Conservation (phyloP, 208 protist genomes). For the Trypanosoma rangeli region DNA sequence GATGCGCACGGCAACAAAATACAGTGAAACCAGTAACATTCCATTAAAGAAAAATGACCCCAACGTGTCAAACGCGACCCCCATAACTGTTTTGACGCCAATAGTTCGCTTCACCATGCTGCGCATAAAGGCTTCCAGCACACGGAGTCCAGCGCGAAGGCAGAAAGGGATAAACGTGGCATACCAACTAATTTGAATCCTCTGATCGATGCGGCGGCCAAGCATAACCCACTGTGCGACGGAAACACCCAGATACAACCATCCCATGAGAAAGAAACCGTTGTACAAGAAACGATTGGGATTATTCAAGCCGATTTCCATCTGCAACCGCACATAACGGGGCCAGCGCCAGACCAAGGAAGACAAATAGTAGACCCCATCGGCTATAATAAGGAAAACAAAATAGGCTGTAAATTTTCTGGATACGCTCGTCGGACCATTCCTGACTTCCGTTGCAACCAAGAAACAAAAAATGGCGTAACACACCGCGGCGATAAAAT, state of each 20-base stretch:
- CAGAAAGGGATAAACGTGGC: constrained; percentile 73
- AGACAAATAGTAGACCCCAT: constrained; percentile 77
- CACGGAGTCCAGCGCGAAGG: constrained; percentile 54
- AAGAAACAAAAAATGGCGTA: constrained; percentile 68
- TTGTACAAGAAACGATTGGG: constrained; percentile 59
- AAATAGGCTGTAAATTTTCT: constrained; percentile 63
- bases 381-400: constrained; percentile 64
- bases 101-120: constrained; percentile 75
- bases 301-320: constrained; percentile 66
- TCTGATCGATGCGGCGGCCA: constrained; percentile 62
- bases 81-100: constrained; percentile 50
- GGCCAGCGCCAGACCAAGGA: constrained; percentile 90
- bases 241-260: constrained; percentile 59
- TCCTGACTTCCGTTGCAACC: constrained; percentile 34
- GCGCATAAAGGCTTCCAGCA: constrained; percentile 74
- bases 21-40: constrained; percentile 72
- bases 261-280: constrained; percentile 74
- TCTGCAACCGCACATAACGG: constrained; percentile 55
- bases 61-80: constrained; percentile 78
- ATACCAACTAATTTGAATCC: constrained; percentile 68
- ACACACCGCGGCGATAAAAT: constrained; percentile 56
- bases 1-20: constrained; percentile 78
- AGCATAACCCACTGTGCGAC: constrained; percentile 81
- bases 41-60: constrained; percentile 86
- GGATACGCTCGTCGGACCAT: constrained; percentile 26